A percentile compares a stretch with the other conserved stretches of the same genome.
Evolutionary conservation across 2,329 filamentous ascomycete genomes (phyloP).

Genomic region (Epichloe aotearoae): DNA sequence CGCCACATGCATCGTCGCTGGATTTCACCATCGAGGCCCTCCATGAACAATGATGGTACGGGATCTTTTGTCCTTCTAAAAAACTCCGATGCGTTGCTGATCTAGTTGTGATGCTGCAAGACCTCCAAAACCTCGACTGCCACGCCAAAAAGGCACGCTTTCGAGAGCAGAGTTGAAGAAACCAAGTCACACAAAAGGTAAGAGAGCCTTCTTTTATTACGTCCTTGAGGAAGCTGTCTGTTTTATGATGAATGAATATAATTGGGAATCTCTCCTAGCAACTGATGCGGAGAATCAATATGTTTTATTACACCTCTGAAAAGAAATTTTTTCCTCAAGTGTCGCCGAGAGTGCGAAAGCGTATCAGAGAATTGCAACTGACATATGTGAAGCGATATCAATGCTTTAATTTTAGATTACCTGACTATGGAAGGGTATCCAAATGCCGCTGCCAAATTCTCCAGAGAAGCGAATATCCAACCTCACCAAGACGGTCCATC

Average conservation of each 20-base stretch:
- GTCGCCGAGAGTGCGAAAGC: background rate
- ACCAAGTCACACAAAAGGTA: conserved; percentile 86
- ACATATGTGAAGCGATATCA: conserved; percentile 62
- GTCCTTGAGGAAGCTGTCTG: background rate
- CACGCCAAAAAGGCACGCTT: conserved; percentile 57
- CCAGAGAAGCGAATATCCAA: conserved; percentile 78
- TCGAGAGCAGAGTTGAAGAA: conserved; percentile 71
- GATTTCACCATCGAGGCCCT: background rate
- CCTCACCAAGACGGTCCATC: conserved; percentile 58
- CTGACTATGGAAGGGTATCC: conserved; percentile 92
- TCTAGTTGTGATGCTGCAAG: background rate
- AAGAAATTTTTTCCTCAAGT: background rate
- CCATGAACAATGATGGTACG: conserved; percentile 1
- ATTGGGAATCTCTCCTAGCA: conserved; percentile 99
- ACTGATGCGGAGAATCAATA: conserved; percentile 78
- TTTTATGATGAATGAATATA: conserved; percentile 70
- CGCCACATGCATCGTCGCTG: background rate
- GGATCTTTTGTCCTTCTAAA: background rate
- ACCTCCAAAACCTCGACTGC: conserved; percentile 15
- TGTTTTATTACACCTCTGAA: conserved; percentile 14
- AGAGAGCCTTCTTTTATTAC: conserved; percentile 22
- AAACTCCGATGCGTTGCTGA: background rate
- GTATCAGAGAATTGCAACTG: conserved; percentile 9
- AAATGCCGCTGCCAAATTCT: conserved; percentile 83
- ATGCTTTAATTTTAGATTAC: conserved; percentile 91